Evolutionary conservation across 169 alveolate genomes (phyloP), one percentile per base, ranked within the genome.

Genomic region (Miamiensis avidus): DNA sequence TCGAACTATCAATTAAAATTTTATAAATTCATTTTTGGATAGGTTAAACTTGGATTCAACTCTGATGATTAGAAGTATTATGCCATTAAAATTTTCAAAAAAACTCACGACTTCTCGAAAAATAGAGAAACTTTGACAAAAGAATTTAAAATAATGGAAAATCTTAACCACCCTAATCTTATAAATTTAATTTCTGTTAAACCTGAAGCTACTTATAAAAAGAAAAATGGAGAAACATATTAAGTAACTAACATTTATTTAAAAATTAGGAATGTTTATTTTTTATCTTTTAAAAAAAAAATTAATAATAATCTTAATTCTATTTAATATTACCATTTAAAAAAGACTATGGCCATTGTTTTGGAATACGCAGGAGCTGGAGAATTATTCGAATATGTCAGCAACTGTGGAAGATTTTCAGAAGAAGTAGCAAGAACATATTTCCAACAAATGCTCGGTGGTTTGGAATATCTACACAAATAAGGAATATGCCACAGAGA

Each of bases 331-430:
- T 49, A 49, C 20, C 20, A 49, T 49, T 49, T 11, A n/a, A 34
- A 83, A n/a, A 34, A 34, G 30, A 75, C 86, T 27, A 78, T 82
- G 74, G 81, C 84, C 72, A 83, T 83, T n/a, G 83, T 91, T 34
- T 76, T 86, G 75, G 97, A 95, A 86, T 92, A 75, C 82, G 91
- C 95, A 30, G 84, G 77, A 32, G 90, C 89, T 27, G 96, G 96
- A 33, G 94, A 93, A 83, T 76, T 93, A 28, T 93, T 93, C 81
- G 93, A 91, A 49, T 85, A 79, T 31, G 78, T 93, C 6, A 74
- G 75, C 32, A 82, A 84, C 34, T 76, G 89, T 77, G 94, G 96
- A 75, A 76, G 88, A 49, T 89, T 91, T 34, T 28, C 78, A 29
- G 92, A 87, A 81, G 88, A 82, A 78, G 82, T 77, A 15, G 75